A percentile compares a stretch with the other conserved stretches of the same genome.
Conservation (phyloP, 176 grass and related monocot genomes). For the Musa troglodytarum region DNA sequence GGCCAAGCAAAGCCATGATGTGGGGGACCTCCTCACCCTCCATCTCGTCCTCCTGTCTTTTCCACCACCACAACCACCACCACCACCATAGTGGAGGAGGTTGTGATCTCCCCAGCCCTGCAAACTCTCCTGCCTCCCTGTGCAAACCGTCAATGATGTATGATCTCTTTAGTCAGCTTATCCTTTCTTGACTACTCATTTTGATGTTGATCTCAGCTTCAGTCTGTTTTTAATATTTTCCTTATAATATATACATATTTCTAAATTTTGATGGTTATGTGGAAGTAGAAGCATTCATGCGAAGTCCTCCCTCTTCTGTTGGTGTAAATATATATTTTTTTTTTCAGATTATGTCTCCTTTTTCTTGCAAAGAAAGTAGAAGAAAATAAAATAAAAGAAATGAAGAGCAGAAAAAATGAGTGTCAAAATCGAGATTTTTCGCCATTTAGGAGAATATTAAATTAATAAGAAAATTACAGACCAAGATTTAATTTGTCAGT, state of each 20-base stretch:
- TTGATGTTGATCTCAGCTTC: not conserved
- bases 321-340: too few species aligned
- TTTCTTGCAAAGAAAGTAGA: too few species aligned
- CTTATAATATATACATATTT: not conserved
- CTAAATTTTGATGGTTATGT: not conserved
- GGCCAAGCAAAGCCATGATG: constrained; percentile 92
- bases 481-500: too few species aligned
- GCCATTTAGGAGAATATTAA: too few species aligned
- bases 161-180: too few species aligned
- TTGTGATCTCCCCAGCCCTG: constrained; percentile 40
- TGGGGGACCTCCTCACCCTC: constrained; percentile 90
- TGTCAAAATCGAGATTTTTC: too few species aligned
- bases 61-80: not conserved
- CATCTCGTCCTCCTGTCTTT: constrained; percentile 41
- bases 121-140: constrained; percentile 70
- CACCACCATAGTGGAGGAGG: constrained; percentile 15
- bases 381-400: too few species aligned
- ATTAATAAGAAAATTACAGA: too few species aligned
- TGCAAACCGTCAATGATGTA: constrained; percentile 43
- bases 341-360: too few species aligned
- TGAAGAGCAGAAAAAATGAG: too few species aligned
- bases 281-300: constrained; percentile 13
- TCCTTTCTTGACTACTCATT: too few species aligned
- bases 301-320: too few species aligned
- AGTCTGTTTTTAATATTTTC: not conserved